Base-by-base conservation (phyloP, 305 asterid genomes). In the Solanum aculeatissimum region DNA sequence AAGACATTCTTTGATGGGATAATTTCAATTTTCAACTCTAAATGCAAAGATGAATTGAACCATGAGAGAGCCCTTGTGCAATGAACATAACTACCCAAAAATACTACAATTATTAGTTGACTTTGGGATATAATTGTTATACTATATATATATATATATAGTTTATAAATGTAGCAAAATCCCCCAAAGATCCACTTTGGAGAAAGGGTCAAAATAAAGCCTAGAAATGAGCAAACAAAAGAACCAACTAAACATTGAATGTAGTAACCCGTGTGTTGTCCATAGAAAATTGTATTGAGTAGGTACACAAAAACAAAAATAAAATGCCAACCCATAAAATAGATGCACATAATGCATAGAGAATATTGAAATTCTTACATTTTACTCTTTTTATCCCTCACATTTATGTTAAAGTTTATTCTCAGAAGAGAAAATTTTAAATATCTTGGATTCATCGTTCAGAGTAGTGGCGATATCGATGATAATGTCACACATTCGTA, bases 11-110 rank as follows among this genome's bases (percentile, higher is more conserved):
- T 57, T 53, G 18, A 25, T 15, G 15, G 15, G 32, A 35, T 80
- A n/a, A 43, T 66, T 66, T 82, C 81, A 40, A 21, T 72, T 80
- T 85, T 25, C 66, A 23, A 35, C 75, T 45, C 14, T 58, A 83
- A n/a, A 25, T 43, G 60, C n/a, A 54, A 18, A 82, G 62, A 82
- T 88, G 84, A 86, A 69, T 75, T 69, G 84, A 84, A 55, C 74
- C 19, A 60, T 9, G 83, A 65, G 51, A 27, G 21, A 71, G 55
- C 29, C 54, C 40, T 78, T 84, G 80, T 87, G 88, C 89, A 86
- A 23, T 83, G 90, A 84, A 86, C 78, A 80, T 70, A 35, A 70
- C 19, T 55, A 29, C 32, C 7, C 18, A n/a, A 82, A 78, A 82
- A 8, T 70, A 58, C 70, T 19, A 5, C 51, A 51, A 29, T 77